Percentiles rank a stretch among this genome's conserved stretches.
Evolutionary conservation across 1,139 yeast genomes (phyloP).

Genomic region (Suhomyces chickasaworum): DNA sequence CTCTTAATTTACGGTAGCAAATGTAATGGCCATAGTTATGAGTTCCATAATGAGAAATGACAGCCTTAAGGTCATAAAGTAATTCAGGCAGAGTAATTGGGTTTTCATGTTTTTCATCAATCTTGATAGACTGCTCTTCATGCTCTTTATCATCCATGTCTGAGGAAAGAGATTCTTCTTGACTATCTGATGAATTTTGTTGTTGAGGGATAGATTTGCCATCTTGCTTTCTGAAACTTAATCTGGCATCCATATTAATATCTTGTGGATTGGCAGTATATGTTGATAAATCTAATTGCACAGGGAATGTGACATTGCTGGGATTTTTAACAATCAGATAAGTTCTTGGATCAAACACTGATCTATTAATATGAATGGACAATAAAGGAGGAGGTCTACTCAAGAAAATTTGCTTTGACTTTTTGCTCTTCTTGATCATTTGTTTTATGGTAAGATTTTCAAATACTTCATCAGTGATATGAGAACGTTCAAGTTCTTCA

Average conservation of each 20-base stretch:
- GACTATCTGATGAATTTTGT: not conserved
- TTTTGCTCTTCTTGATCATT: constrained; percentile 73
- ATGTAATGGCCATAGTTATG: constrained; percentile 96
- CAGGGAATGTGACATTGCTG: constrained; percentile 77
- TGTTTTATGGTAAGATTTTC: constrained; percentile 72
- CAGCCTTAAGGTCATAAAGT: constrained; percentile 74
- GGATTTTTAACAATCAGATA: constrained; percentile 83
- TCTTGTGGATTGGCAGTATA: constrained; percentile 72
- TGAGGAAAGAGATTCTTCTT: too few relatives aligned
- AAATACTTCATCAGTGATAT: constrained; percentile 79
- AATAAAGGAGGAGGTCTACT: constrained; percentile 84
- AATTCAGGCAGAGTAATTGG: constrained; percentile 35
- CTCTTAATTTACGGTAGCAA: constrained; percentile 76
- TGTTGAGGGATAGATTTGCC: constrained; percentile 16
- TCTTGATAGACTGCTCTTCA: too few relatives aligned
- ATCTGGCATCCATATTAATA: constrained; percentile 77
- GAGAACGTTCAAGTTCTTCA: constrained; percentile 59
- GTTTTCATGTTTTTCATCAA: too few relatives aligned
- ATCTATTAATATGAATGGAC: constrained; percentile 84
- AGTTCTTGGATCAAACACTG: constrained; percentile 86
- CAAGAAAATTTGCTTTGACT: constrained; percentile 78
- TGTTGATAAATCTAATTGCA: constrained; percentile 61
- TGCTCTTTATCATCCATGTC: constrained; percentile 8
- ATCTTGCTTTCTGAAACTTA: constrained; percentile 68
- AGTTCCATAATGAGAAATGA: constrained; percentile 88